Evolutionary conservation across 768 basidiomycete species (phyloP).

Genomic region (Macrocybe gigantea): DNA sequence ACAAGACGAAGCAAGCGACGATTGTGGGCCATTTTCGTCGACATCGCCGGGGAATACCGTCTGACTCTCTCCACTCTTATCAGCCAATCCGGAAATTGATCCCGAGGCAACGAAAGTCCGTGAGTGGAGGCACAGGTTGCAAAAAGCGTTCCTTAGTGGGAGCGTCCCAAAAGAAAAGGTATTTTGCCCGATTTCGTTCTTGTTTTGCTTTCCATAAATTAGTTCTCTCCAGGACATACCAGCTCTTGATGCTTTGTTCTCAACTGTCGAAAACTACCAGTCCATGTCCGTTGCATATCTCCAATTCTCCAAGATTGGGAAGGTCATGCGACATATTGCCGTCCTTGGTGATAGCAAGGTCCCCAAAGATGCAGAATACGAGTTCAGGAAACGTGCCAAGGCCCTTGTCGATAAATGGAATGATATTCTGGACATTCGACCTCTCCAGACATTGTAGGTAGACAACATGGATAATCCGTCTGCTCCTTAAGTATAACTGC

Average conservation of each 20-base stretch:
- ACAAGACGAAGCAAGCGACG: conserved; percentile 60
- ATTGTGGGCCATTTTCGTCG: conserved; percentile 37
- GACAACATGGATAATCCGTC: no score
- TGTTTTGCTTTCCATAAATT: not conserved
- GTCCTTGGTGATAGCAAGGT: conserved; percentile 40
- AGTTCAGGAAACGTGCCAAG: conserved; percentile 58
- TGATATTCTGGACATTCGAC: conserved; percentile 25
- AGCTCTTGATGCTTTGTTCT: conserved; percentile 56
- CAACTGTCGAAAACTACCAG: conserved; percentile 63
- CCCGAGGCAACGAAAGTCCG: conserved; percentile 66
- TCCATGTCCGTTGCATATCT: conserved; percentile 69
- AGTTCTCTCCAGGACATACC: conserved; percentile 58
- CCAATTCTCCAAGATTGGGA: conserved; percentile 68
- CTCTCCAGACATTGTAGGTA: no score
- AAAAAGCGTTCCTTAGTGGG: conserved; percentile 55
- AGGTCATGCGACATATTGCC: conserved; percentile 78
- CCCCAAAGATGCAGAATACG: conserved; percentile 47
- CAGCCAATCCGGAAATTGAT: conserved; percentile 36
- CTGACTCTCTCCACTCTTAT: not conserved
- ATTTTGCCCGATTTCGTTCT: not conserved
- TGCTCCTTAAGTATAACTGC: no score
- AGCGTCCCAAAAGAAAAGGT: conserved; percentile 11
- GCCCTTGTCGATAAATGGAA: conserved; percentile 61
- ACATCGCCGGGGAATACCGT: conserved; percentile 1
- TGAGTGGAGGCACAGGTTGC: conserved; percentile 77